Evolutionary conservation across 2,329 filamentous ascomycete genomes (phyloP), one percentile per base, ranked within the genome.

Genomic region (Pezicula carpinea): DNA sequence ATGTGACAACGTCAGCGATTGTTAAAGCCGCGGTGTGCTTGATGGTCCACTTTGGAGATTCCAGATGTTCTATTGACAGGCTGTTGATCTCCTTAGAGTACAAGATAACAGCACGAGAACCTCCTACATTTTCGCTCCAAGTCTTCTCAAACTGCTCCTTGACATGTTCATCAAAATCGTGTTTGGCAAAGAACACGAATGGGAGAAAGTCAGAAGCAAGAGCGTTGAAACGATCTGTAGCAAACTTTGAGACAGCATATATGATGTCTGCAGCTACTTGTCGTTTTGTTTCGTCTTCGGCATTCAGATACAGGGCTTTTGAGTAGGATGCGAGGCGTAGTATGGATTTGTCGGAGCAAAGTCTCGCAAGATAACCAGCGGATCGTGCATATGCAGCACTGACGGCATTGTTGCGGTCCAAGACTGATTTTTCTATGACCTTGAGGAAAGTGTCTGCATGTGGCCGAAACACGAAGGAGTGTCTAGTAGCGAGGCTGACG

Each of bases 341-440:
- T 40, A 76, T 74, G 10, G 71, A 65, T 8, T 72, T 66, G 11
- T 77, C 68, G 8, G 73, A 70, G 0, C 73, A 76, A 2, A 76
- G 69, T 23, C 82, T 81, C 56, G 93, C 77, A 46, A 97, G 74
- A 63, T 97, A 97, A 0, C 92, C 93, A 18, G 89, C 80, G 3
- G 91, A 84, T 44, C 83, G 83, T 17, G 91, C 92, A 64, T 96
- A 99, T 2, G 87, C 87, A 52, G 87, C 85, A 61, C 87, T 91
- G 47, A 96, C 91, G 15, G 95, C 93, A 57, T 96, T 90, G 61
- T 99, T 99, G 53, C 87, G 85, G 64, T 99, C 93, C 42, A 96
- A 77, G 1, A 91, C 80, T 48, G 91, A 81, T 64, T 89, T 92
- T 59, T 89, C 82, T 53, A 96, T 77, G 8, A 90, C 64, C 54